Evolutionary conservation across 495 filamentous ascomycete genomes (phyloP).

Genomic region (Xylaria venustula): DNA sequence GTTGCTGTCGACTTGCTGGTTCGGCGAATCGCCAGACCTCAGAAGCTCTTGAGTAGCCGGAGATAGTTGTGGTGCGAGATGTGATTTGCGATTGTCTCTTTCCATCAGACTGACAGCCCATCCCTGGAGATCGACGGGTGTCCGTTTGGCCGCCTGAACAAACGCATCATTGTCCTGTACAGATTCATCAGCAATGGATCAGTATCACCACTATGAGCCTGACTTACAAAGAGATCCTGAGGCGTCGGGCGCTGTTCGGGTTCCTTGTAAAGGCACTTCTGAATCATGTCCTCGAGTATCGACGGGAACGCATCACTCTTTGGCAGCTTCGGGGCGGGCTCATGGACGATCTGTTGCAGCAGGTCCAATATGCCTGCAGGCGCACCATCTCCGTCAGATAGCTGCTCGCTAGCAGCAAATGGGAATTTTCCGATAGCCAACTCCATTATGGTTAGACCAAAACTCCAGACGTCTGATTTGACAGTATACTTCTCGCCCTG

Average conservation of each 20-base stretch:
- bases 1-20: slow-evolving; percentile 33
- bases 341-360: slow-evolving; percentile 95
- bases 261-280: slow-evolving; percentile 88
- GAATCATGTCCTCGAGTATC: slow-evolving; percentile 94
- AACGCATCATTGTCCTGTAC: slow-evolving; percentile 82
- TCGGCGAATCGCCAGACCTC: slow-evolving; percentile 52
- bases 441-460: slow-evolving; percentile 95
- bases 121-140: slow-evolving; percentile 82
- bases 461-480: slow-evolving; percentile 98
- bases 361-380: slow-evolving; percentile 95
- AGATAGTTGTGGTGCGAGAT: slow-evolving; percentile 68
- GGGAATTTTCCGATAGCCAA: slow-evolving; percentile 95
- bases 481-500: slow-evolving; percentile 95
- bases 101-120: slow-evolving; percentile 93
- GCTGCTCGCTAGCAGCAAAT: slow-evolving; percentile 74
- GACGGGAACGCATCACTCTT: slow-evolving; percentile 96
- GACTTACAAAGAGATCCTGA: slow-evolving; percentile 71
- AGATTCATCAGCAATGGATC: slow-evolving; percentile 20
- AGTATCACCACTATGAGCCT: neutral
- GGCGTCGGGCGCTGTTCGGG: slow-evolving; percentile 87
- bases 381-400: slow-evolving; percentile 63
- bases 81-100: slow-evolving; percentile 85
- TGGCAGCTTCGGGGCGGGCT: slow-evolving; percentile 87
- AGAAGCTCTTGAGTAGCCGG: slow-evolving; percentile 58
- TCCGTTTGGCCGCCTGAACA: slow-evolving; percentile 90